These are phyloP conservation scores for Berberis vulgaris DNA, from an alignment of 164 flowering plant genomes.

Conservation along the genomic window DNA sequence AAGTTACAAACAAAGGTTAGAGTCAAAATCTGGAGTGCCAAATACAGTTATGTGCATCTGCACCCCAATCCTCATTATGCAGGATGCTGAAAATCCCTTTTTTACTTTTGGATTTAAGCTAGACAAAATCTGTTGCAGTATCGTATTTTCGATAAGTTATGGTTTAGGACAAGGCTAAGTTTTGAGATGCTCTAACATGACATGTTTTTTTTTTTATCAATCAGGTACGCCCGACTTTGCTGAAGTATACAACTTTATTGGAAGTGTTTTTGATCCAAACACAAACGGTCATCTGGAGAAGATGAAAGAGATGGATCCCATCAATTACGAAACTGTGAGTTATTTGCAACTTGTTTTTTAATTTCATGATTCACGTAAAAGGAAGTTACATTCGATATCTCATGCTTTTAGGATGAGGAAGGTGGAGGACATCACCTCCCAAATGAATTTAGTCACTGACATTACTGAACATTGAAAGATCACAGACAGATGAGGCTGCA, in stretches of 20 bases:
- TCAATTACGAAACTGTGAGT: conserved; percentile 87
- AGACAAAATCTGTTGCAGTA: not conserved
- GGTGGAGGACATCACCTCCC: not conserved
- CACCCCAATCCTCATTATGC: not conserved
- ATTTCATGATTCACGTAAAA: not conserved
- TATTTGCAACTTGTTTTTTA: not conserved
- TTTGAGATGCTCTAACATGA: not conserved
- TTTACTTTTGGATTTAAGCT: not conserved
- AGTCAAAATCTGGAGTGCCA: not conserved
- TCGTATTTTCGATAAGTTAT: not conserved
- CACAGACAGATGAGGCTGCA: too few species aligned
- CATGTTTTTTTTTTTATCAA: not conserved
- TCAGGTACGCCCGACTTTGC: conserved; percentile 84
- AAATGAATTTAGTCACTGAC: too few species aligned
- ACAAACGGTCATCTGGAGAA: conserved; percentile 64
- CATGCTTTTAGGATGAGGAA: not conserved
- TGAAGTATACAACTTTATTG: conserved; percentile 86
- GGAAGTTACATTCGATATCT: not conserved
- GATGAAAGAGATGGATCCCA: conserved; percentile 95
- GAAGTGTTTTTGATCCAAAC: conserved; percentile 87
- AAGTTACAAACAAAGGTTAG: not conserved
- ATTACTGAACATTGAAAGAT: too few species aligned
- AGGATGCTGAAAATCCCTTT: not conserved
- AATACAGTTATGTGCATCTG: not conserved
- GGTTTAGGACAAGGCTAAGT: not conserved